Base-by-base conservation (phyloP, 2,329 filamentous ascomycete species). In the Penicillium italicum region DNA sequence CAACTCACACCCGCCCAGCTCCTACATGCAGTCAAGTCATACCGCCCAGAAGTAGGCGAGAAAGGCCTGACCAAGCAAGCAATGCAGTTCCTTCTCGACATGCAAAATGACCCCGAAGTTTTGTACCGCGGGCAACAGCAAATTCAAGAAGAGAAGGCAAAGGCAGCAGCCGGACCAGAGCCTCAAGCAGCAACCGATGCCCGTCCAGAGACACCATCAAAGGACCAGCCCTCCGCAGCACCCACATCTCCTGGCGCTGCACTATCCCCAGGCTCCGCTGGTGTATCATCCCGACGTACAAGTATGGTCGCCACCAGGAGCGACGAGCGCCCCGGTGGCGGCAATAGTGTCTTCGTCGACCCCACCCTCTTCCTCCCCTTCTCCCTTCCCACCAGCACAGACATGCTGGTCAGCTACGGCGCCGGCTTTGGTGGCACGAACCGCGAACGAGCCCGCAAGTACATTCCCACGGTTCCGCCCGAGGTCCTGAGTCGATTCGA, bases 371-470 rank as follows among this genome's bases (percentile, higher is more conserved):
- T 97, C 82, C 82, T 99, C 26, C 94, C 94, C 0, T 99, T 99
- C 71, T 88, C 89, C n/a, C 79, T 99, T 28, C 94, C 94, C 1
- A 96, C 93, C 1, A 94, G 91, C 55, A 97, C 92, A 26, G 94
- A 99, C 72, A 99, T 99, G 94, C 82, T 97, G 45, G 85, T 99
- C 45, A 93, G 87, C 62, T 99, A 95, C 68, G 94, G 94, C 0
- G 92, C 94, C 12, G 94, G 94, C 0, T 94, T 97, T 68, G 94
- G 94, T 5, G 94, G 94, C 0, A 79, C 94, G 44, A 96, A 99
- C 76, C 83, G 89, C 59, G 94, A 97, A 74, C 82, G 91, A 54
- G 94, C 95, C 73, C 82, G 91, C 62, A 96, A 96, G 76, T 99
- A 99, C 72, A 95, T 96, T 43, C 94, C 94, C 2, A 96, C 90